Evolutionary conservation across 2,329 filamentous ascomycete species (phyloP).

Genomic region (Aureobasidium sp.): DNA sequence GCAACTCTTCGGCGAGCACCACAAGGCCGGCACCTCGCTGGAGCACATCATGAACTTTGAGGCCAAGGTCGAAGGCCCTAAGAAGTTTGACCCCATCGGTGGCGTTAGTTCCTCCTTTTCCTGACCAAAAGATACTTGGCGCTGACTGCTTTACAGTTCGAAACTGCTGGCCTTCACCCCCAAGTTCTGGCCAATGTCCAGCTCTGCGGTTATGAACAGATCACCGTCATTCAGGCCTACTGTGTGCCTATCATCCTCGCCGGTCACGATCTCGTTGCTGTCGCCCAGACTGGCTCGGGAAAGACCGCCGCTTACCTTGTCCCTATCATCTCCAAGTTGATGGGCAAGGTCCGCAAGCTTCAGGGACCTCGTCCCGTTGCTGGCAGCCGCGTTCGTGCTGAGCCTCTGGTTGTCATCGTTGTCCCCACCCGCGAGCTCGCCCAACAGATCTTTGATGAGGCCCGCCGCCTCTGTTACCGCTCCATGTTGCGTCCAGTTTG

Average conservation of each 20-base stretch:
- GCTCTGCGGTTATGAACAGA: constrained; percentile 59
- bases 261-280: constrained; percentile 74
- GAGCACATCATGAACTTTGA: constrained; percentile 46
- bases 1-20: constrained; percentile 57
- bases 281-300: constrained; percentile 91
- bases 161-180: constrained; percentile 76
- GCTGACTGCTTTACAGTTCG: constrained; percentile 49
- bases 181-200: constrained; percentile 69
- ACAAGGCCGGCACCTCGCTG: constrained; percentile 55
- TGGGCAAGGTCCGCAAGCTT: constrained; percentile 91
- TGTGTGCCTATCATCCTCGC: constrained; percentile 69
- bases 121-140: background rate
- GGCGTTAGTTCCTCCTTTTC: constrained; percentile 35
- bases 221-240: constrained; percentile 84
- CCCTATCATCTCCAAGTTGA: constrained; percentile 79
- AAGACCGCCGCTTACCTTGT: constrained; percentile 93
- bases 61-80: constrained; percentile 43
- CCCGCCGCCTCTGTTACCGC: constrained; percentile 85
- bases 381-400: constrained; percentile 54
- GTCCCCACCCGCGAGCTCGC: constrained; percentile 84
- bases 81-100: constrained; percentile 40
- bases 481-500: constrained; percentile 91
- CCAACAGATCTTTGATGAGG: constrained; percentile 91
- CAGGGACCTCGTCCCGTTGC: constrained; percentile 60
- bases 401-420: constrained; percentile 81